A percentile compares a stretch with the other conserved stretches of the same genome.
Evolutionary conservation across 1,284 basidiomycete genomes (phyloP).

Genomic region (Tremellales sp.): DNA sequence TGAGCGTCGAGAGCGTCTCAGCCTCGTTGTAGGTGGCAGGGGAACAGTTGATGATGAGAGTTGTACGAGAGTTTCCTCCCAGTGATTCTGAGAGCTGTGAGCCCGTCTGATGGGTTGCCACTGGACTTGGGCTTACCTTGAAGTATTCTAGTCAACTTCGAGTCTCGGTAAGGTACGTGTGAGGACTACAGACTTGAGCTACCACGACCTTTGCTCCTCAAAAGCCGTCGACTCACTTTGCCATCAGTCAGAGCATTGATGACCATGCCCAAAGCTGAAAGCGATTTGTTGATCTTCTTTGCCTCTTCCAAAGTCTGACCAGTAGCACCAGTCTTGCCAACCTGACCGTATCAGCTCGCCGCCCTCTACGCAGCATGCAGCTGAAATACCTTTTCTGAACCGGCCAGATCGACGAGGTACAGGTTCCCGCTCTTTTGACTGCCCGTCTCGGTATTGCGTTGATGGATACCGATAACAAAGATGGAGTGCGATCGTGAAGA

Average conservation of each 20-base stretch:
- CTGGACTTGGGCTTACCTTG: constrained; percentile 55
- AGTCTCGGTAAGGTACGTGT: constrained; percentile 98
- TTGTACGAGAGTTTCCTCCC: constrained; percentile 97
- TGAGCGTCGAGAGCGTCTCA: constrained; percentile 94
- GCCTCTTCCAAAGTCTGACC: constrained; percentile 99
- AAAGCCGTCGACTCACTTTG: constrained; percentile 62
- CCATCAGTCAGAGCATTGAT: constrained; percentile 97
- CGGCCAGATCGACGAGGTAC: constrained; percentile 96
- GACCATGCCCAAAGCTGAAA: constrained; percentile 98
- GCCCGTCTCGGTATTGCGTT: constrained; percentile 92
- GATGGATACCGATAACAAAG: constrained; percentile 95
- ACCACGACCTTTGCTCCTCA: not conserved
- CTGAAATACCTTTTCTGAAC: constrained; percentile 94
- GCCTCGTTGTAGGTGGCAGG: constrained; percentile 95
- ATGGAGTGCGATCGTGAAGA: constrained; percentile 99
- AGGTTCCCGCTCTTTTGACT: constrained; percentile 95
- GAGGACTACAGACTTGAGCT: constrained; percentile 61
- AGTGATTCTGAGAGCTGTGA: constrained; percentile 70
- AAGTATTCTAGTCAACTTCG: constrained; percentile 96
- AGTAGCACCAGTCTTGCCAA: constrained; percentile 95
- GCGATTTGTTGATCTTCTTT: constrained; percentile 99
- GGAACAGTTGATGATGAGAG: constrained; percentile 98
- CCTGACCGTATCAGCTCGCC: constrained; percentile 17
- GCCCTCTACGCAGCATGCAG: too few species aligned
- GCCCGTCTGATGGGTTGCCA: not conserved